These are phyloP conservation scores for Pestalotiopsis sp. DNA, from an alignment of 2,329 filamentous ascomycete species.

Conservation along the genomic window DNA sequence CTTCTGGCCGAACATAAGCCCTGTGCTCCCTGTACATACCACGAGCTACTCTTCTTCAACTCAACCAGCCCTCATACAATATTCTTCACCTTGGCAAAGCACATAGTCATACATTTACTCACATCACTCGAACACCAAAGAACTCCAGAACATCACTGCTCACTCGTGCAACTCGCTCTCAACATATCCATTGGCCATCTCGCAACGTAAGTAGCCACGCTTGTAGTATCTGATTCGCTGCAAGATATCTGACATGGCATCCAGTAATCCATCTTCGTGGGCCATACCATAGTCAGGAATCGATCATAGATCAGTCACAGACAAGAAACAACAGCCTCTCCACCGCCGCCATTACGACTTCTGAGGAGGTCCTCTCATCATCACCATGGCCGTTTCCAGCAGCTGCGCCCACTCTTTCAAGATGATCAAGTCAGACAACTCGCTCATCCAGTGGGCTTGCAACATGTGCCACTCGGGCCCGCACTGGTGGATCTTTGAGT, in stretches of 20 bases:
- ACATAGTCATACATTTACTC: no score
- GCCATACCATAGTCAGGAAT: background rate
- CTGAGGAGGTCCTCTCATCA: slow-evolving; percentile 11
- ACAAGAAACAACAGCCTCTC: background rate
- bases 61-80: background rate
- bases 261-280: background rate
- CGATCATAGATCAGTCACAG: background rate
- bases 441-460: slow-evolving; percentile 66
- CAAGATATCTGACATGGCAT: background rate
- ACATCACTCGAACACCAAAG: background rate
- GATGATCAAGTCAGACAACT: slow-evolving; percentile 67
- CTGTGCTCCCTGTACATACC: slow-evolving; percentile 12
- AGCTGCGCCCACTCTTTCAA: slow-evolving; percentile 64
- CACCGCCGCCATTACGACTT: background rate
- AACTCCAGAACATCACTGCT: background rate
- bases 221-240: background rate
- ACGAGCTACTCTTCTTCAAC: background rate
- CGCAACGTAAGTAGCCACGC: background rate
- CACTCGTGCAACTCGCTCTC: background rate
- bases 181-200: background rate
- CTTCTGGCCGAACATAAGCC: slow-evolving; percentile 13
- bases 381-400: slow-evolving; percentile 52
- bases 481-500: slow-evolving; percentile 70
- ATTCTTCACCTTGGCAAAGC: background rate
- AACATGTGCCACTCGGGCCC: slow-evolving; percentile 64